Conservation (phyloP, 2,329 filamentous ascomycete genomes). For the Botrytis medusae region DNA sequence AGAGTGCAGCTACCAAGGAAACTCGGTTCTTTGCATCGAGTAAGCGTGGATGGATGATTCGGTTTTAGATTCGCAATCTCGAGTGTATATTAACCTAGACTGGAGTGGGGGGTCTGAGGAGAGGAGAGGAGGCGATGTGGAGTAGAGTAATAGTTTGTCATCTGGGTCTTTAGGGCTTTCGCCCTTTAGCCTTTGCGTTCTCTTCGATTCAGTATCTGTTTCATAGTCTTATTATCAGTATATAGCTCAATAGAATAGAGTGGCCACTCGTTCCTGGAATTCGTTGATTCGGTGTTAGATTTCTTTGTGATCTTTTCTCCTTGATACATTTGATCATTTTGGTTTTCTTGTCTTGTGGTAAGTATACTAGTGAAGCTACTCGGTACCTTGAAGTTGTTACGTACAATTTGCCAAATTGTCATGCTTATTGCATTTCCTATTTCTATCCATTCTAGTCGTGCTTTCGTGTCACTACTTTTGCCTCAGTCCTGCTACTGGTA, state of each 20-base stretch:
- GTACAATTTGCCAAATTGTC: rapidly evolving
- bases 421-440: not conserved
- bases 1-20: not conserved
- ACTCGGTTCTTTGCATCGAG: not conserved
- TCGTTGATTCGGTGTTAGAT: not conserved
- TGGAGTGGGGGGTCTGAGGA: not conserved
- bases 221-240: not conserved
- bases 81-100: too few relatives aligned
- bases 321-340: rapidly evolving
- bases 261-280: not conserved
- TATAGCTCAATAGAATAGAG: not conserved
- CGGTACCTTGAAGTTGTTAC: not conserved
- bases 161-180: not conserved
- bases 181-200: not conserved
- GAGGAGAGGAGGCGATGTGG: not conserved
- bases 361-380: not conserved
- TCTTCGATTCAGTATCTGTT: not conserved
- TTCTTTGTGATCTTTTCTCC: not conserved
- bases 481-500: not conserved
- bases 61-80: too few relatives aligned
- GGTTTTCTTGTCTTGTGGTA: not conserved
- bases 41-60: too few relatives aligned
- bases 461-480: rapidly evolving
- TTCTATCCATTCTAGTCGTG: not conserved
- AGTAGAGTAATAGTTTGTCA: not conserved